Base-by-base conservation (phyloP, 2,329 filamentous ascomycete genomes). In the Bretziella fagacearum region DNA sequence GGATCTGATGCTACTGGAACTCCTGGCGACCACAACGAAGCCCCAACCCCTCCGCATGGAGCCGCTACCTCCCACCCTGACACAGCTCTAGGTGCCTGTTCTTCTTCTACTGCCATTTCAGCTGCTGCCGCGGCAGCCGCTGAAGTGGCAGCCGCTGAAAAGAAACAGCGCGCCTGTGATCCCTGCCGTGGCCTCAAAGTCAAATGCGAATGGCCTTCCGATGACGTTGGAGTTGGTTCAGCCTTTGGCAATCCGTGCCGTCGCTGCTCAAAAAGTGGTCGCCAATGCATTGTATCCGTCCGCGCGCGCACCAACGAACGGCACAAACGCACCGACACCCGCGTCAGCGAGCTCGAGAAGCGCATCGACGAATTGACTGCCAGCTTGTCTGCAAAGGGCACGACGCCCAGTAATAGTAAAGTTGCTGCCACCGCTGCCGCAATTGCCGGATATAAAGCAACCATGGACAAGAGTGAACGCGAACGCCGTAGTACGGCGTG, bases 351-450 rank as follows among this genome's bases (percentile, higher is more conserved):
- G 65, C 69, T 95, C 44, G 86, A 94, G 67, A 85, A 81, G 68
- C 93, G 93, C 66, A 89, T 94, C 53, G 85, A 94, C 65, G 83
- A 81, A 6, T 60, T 94, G 58, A 93, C 84, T 6, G 83, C 84
- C 5, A 85, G 77, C 29, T 59, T 94, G 53, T 79, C 84, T 39
- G 76, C 81, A 8, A 47, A 44, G 27, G 39, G 36, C n/a, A 37
- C 33, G n/a, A 26, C 23, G 1, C 26, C 49, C 2, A 22, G 18
- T 6, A 36, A 42, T 26, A 10, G n/a, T 2, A 62, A 58, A 13
- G 56, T 61, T 46, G 57, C 58, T 6, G 54, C 54, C 10, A 41
- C 46, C 8, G 23, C 40, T 2, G 42, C 33, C 6, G 41, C 45
- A 1, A 45, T 46, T 35, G 26, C 32, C 5, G 46, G 41, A 13